Base-by-base conservation (phyloP, 331 rosid genomes). In the Rhamnella rubrinervis region DNA sequence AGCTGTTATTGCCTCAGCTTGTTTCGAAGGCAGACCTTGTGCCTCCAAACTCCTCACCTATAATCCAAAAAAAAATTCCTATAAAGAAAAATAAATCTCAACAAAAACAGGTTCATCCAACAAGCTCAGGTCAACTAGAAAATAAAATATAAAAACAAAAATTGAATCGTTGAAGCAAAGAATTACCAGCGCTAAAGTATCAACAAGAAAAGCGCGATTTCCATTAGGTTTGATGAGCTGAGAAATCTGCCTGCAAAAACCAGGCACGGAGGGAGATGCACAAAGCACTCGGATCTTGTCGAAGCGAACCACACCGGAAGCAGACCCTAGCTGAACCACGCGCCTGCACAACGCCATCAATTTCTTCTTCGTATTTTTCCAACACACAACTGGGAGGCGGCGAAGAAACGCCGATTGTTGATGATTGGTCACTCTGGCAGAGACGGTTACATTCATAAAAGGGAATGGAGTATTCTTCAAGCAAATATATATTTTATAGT, bases 181-280 rank as follows among this genome's bases (percentile, higher is more conserved):
- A 2, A 7, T 6, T 71, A 85, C 93, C 78, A 88, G 79, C 44
- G 81, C 85, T 9, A 81, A 78, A 6, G 95, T 85, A 56, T 88
- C 89, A 5, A 88, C 87, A 16, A 85, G 84, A 77, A 85, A 88
- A 3, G 84, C 85, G 13, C 84, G 93, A 23, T 79, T 83, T 21
- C 78, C 78, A 71, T 50, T 77, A 35, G 95, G 65, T 63, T 71
- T 69, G 6, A 61, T 69, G 5, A 68, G 78, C 64, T 83, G 76
- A 6, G 90, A 88, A 50, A 81, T 59, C 50, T 44, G 75, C 23
- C 89, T 71, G 15, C 16, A 65, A 63, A 72, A n/a, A 21, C 20
- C 51, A 67, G 46, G 56, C 8, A 26, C 64, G 35, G 61, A 23
- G 66, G 66, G 35, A 31, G 35, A 31, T 31, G 35, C 35, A 31